Evolutionary conservation across 768 basidiomycete genomes (phyloP).

Genomic region (Neoboletus magnificus): DNA sequence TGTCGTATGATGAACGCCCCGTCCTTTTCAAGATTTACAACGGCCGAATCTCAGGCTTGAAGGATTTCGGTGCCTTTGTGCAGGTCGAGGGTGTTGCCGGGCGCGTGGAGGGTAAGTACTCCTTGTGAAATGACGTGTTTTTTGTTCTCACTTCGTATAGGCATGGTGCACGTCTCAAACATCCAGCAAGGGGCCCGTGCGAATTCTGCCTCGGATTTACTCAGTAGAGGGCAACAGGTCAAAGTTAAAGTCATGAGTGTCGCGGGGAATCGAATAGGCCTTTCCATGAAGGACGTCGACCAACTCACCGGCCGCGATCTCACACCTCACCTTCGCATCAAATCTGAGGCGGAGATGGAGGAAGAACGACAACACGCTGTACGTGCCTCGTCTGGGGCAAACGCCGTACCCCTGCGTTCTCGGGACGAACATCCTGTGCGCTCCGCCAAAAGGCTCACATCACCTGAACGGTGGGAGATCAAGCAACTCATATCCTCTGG

Average conservation of each 20-base stretch:
- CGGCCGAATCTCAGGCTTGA: slow-evolving; percentile 79
- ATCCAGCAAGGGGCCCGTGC: slow-evolving; percentile 84
- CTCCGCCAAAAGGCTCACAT: slow-evolving; percentile 87
- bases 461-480: slow-evolving; percentile 98
- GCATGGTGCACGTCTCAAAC: slow-evolving; percentile 96
- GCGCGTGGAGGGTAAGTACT: slow-evolving; percentile 78
- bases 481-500: slow-evolving; percentile 98
- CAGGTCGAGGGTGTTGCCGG: slow-evolving; percentile 83
- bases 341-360: slow-evolving; percentile 89
- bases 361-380: slow-evolving; percentile 67
- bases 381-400: slow-evolving; percentile 75
- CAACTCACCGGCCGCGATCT: slow-evolving; percentile 87
- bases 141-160: slow-evolving; percentile 39
- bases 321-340: slow-evolving; percentile 91
- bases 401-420: slow-evolving; percentile 74
- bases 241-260: slow-evolving; percentile 98
- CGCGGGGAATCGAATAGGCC: slow-evolving; percentile 72
- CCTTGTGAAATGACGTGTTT: background rate
- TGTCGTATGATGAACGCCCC: slow-evolving; percentile 70
- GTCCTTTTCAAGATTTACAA: slow-evolving; percentile 93
- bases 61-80: slow-evolving; percentile 97
- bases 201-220: slow-evolving; percentile 82
- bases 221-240: slow-evolving; percentile 79
- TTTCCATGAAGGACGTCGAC: slow-evolving; percentile 99
- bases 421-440: slow-evolving; percentile 51